These are phyloP conservation scores for Gossypium laxum DNA, from an alignment of 441 rosid species.

Conservation along the genomic window DNA sequence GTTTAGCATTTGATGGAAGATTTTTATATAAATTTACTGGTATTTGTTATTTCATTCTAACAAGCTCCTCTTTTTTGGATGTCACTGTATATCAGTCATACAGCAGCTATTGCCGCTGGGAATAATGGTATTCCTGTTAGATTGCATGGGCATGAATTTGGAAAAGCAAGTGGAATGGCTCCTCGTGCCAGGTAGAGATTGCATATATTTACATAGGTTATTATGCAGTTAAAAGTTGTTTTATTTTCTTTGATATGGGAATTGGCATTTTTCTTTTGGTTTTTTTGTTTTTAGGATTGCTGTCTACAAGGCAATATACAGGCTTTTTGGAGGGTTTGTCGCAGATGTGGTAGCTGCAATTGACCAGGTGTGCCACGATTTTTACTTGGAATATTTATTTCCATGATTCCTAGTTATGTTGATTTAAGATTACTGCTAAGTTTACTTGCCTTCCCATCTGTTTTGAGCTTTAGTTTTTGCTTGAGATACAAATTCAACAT, in stretches of 20 bases:
- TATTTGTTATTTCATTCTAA: conserved; percentile 15
- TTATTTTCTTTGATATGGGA: conserved; percentile 6
- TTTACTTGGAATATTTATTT: not conserved
- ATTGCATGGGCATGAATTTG: conserved; percentile 84
- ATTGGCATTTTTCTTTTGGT: not conserved
- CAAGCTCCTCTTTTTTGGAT: not conserved
- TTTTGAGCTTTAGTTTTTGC: not conserved
- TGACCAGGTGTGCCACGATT: conserved; percentile 55
- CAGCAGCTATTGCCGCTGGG: conserved; percentile 97
- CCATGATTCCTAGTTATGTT: not conserved
- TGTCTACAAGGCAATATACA: conserved; percentile 87
- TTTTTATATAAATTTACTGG: not conserved
- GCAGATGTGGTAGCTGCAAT: conserved; percentile 98
- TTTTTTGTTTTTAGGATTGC: conserved; percentile 58
- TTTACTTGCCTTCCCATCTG: not conserved
- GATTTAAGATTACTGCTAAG: not conserved
- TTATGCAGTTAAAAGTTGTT: not conserved
- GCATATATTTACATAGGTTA: not conserved
- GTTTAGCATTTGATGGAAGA: not conserved
- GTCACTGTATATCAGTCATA: conserved; percentile 47
- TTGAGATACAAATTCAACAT: not conserved
- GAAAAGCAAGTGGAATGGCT: conserved; percentile 99
- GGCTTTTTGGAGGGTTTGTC: conserved; percentile 90
- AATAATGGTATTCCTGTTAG: conserved; percentile 93
- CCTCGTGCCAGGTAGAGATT: conserved; percentile 83